These are phyloP conservation scores for Intubia oerlemansii DNA, from an alignment of 2,329 filamentous ascomycete genomes.

Conservation along the genomic window DNA sequence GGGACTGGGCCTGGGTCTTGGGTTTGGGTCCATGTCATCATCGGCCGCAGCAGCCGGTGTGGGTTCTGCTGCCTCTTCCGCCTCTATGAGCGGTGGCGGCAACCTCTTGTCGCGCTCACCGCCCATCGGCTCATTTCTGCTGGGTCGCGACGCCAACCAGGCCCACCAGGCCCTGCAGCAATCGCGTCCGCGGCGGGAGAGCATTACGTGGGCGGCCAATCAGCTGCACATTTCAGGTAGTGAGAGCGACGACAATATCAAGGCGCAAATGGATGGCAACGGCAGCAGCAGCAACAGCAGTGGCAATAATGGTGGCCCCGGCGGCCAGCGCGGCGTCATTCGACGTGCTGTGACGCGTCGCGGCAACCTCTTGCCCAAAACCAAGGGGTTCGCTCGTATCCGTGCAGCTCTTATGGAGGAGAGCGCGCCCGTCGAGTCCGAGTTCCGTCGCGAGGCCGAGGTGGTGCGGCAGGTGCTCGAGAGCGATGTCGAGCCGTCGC, in stretches of 20 bases:
- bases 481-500: constrained; percentile 48
- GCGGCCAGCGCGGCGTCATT: constrained; percentile 49
- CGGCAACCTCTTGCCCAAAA: constrained; percentile 84
- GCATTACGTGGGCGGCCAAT: constrained; percentile 75
- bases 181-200: constrained; percentile 55
- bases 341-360: constrained; percentile 65
- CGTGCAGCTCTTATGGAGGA: constrained; percentile 80
- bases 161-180: no score
- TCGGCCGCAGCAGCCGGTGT: not conserved
- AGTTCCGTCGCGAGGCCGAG: constrained; percentile 78
- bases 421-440: constrained; percentile 65
- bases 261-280: constrained; percentile 21
- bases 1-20: constrained; percentile 22
- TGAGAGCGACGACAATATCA: constrained; percentile 53
- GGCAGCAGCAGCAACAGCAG: no score
- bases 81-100: no score
- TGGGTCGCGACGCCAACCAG: constrained; percentile 2
- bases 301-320: constrained; percentile 22
- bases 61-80: no score
- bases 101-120: constrained; percentile 48
- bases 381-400: constrained; percentile 86
- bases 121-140: constrained; percentile 9
- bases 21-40: constrained; percentile 10
- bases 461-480: constrained; percentile 91
- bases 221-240: constrained; percentile 67